These are phyloP conservation scores for Linnemannia zychae DNA, from an alignment of 192 early-diverging fungal genomes.

Conservation along the genomic window DNA sequence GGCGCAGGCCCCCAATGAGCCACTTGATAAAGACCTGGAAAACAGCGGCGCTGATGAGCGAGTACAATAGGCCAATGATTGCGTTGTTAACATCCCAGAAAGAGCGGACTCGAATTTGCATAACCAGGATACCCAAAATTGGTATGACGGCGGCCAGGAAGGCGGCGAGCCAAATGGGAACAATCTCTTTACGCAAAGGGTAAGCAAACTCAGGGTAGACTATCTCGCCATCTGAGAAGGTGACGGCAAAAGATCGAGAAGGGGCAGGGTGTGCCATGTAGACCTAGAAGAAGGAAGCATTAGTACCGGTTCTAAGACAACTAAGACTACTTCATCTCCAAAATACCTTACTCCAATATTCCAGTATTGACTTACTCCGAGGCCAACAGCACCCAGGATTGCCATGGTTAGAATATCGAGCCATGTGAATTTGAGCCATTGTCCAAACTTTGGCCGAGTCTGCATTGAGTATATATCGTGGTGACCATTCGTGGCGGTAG, in stretches of 20 bases:
- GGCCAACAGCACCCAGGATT: not conserved
- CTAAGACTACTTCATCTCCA: not conserved
- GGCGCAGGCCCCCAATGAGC: constrained; percentile 9
- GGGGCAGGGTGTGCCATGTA: constrained; percentile 12
- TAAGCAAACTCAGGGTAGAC: constrained; percentile 13
- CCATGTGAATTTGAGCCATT: constrained; percentile 11
- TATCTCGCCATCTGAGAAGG: constrained; percentile 17
- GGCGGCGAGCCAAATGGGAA: constrained; percentile 17
- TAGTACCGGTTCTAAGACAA: not conserved
- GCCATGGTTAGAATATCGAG: constrained; percentile 14
- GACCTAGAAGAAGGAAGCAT: not conserved
- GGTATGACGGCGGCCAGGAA: constrained; percentile 12
- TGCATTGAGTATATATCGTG: constrained; percentile 4
- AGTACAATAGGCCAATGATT: constrained; percentile 14
- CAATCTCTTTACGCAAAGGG: constrained; percentile 16
- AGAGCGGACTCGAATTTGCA: constrained; percentile 11
- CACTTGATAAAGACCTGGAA: constrained; percentile 17
- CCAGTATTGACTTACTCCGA: constrained; percentile 11
- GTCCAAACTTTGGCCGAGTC: constrained; percentile 13
- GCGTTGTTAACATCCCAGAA: constrained; percentile 11
- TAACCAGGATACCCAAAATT: constrained; percentile 10
- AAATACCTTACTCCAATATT: not conserved
- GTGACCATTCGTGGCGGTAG: not conserved
- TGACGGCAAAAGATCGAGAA: constrained; percentile 10
- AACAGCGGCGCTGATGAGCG: constrained; percentile 13